Evolutionary conservation across 306 rosid genomes (phyloP), one percentile per base, ranked within the genome.

Genomic region (Fagus sylvatica): DNA sequence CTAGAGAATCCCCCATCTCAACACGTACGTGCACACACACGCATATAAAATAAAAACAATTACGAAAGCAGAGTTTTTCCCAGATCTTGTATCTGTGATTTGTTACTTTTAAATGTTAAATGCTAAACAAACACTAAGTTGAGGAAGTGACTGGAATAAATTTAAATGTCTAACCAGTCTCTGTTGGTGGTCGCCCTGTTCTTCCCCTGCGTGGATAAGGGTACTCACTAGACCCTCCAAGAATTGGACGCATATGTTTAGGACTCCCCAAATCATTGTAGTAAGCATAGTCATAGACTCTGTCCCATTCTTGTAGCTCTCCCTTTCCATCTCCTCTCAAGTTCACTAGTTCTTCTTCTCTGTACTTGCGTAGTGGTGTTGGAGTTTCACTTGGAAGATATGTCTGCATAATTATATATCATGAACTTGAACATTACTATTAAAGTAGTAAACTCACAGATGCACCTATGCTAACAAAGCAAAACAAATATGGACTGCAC

Each of bases 191-290:
- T 79, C 96, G 79, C 32, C 94, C 96, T 0, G 96, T 93, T 86
- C 98, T 88, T 61, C 94, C 96, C 37, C 98, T 82, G 1, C 98
- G 88, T 71, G 98, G 98, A 72, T 93, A 93, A 71, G 98, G 96
- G 40, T 82, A 85, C 43, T 54, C 34, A 57, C 36, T 54, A 22
- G 88, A 82, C 54, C 96, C 98, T 71, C 98, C 98, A 5, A 93
- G 94, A 76, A 85, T 82, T 0, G 88, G 94, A 61, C 96, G 96
- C 37, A 78, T 90, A 53, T 78, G 69, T 1, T 59, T 92, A 0
- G 94, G 89, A 4, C 84, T 77, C 0, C 91, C 96, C 74, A 93
- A 78, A 80, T 93, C 94, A 70, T 93, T 93, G 85, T 93, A 93
- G 74, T 65, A 83, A 82, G 88, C 96, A 60, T 91, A 91, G 66